These are phyloP conservation scores for Aspergillus mulundensis DNA, from an alignment of 495 filamentous ascomycete genomes.

Conservation along the genomic window DNA sequence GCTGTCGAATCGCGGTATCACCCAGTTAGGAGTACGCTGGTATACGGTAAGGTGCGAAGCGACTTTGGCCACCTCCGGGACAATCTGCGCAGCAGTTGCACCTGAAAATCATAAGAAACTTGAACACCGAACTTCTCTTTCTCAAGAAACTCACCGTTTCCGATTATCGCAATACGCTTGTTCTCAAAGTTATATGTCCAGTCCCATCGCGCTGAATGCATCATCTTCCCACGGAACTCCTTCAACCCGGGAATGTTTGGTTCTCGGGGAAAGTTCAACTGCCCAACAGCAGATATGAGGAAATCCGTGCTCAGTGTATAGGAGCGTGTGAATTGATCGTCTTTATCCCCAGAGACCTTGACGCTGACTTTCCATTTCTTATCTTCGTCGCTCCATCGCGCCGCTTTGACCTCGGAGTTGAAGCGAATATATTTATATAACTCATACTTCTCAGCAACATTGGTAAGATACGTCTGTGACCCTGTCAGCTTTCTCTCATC, in stretches of 20 bases:
- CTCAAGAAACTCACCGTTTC: conserved; percentile 39
- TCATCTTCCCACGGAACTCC: conserved; percentile 46
- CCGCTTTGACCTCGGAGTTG: conserved; percentile 47
- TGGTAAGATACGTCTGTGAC: conserved; percentile 50
- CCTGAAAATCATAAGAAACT: conserved; percentile 33
- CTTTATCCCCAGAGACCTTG: conserved; percentile 40
- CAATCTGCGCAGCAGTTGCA: conserved; percentile 68
- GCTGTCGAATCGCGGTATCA: conserved; percentile 46
- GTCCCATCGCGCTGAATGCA: conserved; percentile 57
- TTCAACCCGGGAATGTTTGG: conserved; percentile 59
- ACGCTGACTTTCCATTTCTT: conserved; percentile 54
- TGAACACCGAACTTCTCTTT: neutral
- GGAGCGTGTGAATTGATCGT: conserved; percentile 36
- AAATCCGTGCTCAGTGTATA: conserved; percentile 53
- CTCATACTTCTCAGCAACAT: conserved; percentile 55
- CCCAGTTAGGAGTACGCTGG: conserved; percentile 67
- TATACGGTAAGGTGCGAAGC: conserved; percentile 58
- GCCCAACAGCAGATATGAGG: conserved; percentile 60
- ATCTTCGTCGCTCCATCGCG: conserved; percentile 52
- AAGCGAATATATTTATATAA: conserved; percentile 56
- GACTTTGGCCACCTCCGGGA: conserved; percentile 57
- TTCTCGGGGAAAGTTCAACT: conserved; percentile 56
- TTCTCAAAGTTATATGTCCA: conserved; percentile 40
- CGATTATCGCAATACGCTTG: conserved; percentile 53
- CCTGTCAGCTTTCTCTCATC: neutral